Evolutionary conservation across 129 eudicot genomes (phyloP).

Genomic region (Logfia minima): DNA sequence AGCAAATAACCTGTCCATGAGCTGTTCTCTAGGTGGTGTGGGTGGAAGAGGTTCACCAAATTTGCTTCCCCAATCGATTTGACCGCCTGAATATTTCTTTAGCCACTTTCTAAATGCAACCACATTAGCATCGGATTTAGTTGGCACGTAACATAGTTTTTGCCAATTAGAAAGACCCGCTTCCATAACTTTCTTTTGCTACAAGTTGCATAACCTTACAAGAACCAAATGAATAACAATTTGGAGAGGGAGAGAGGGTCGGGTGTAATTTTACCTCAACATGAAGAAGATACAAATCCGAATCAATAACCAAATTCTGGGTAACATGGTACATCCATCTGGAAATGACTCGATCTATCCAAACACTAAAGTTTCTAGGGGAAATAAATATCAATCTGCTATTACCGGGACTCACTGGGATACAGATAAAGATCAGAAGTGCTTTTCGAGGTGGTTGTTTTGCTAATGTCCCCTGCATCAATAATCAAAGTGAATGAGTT

Average conservation of each 20-base stretch:
- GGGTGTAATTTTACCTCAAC: not conserved
- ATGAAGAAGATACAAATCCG: constrained; percentile 3
- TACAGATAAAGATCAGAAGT: constrained; percentile 11
- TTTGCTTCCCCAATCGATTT: not conserved
- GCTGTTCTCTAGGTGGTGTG: constrained; percentile 11
- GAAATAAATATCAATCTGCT: constrained; percentile 4
- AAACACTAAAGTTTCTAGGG: constrained; percentile 9
- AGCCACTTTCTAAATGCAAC: constrained; percentile 15
- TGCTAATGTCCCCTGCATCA: not conserved
- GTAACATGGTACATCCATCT: constrained; percentile 4
- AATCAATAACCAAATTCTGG: constrained; percentile 2
- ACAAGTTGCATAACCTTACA: not conserved
- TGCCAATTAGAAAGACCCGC: not conserved
- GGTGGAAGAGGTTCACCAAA: not conserved
- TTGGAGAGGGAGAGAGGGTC: not conserved
- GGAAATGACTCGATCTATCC: not conserved
- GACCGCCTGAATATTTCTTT: not conserved
- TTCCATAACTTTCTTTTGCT: not conserved
- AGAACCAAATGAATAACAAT: not conserved
- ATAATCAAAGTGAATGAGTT: not conserved
- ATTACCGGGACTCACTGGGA: constrained; percentile 14
- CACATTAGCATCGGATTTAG: not conserved
- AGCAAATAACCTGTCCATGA: constrained; percentile 3
- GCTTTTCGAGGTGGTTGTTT: not conserved
- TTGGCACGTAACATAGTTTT: not conserved